phyloP scores from a whole-genome alignment of 345 rosid species.

The Stellera chamaejasme region DNA sequence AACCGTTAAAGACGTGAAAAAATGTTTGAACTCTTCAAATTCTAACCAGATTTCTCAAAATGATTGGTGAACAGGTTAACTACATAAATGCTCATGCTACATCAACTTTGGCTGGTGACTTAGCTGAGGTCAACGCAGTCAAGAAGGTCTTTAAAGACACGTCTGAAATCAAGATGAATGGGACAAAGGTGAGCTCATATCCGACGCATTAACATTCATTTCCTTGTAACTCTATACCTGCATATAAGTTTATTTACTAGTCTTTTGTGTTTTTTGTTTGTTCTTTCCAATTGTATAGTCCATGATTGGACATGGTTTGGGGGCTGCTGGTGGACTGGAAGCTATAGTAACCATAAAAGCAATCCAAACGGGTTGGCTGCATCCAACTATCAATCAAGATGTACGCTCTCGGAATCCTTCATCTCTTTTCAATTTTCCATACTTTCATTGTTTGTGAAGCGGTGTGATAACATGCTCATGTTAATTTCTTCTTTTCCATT shows the following conservation, averaged over 20 bases:
- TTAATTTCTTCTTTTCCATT: background rate
- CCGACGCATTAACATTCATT: background rate
- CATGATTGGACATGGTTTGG: constrained; percentile 63
- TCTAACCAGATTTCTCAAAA: background rate
- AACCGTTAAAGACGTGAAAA: background rate
- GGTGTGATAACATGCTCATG: background rate
- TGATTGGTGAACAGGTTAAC: constrained; percentile 37
- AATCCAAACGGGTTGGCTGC: constrained; percentile 65
- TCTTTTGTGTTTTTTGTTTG: background rate
- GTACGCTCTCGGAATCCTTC: constrained; percentile 17
- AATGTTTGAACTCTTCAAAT: background rate
- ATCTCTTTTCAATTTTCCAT: background rate
- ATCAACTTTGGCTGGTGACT: constrained; percentile 64
- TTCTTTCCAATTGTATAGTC: constrained; percentile 28
- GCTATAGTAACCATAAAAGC: constrained; percentile 64
- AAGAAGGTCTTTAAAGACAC: constrained; percentile 58
- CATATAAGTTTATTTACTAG: background rate
- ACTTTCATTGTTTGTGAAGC: background rate
- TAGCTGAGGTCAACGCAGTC: constrained; percentile 65
- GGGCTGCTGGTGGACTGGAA: constrained; percentile 67
- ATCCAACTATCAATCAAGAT: constrained; percentile 65
- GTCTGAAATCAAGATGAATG: constrained; percentile 62
- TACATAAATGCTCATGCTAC: constrained; percentile 65
- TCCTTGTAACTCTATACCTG: background rate
- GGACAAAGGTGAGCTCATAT: constrained; percentile 35